Evolutionary conservation across 768 basidiomycete genomes (phyloP), one percentile per base, ranked within the genome.

Genomic region (Pisolithus marmoratus): DNA sequence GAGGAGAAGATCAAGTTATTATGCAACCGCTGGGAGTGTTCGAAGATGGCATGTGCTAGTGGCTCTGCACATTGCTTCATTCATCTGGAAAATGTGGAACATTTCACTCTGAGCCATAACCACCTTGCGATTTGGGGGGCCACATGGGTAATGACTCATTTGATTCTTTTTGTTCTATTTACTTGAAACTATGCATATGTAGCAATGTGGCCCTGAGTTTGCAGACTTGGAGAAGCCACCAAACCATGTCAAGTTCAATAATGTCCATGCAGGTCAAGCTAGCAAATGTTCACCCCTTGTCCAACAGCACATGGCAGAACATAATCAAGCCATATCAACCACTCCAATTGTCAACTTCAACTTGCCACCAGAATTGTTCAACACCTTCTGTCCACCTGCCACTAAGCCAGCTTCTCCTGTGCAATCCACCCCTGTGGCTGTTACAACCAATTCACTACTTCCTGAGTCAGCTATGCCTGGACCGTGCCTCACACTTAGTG

Each of bases 1-100:
- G n/a, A n/a, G n/a, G n/a, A 51, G 24, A 44, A 51, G 7, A 45
- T 51, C 31, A 45, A 51, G 43, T 20, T 36, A n/a, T 43, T 51
- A 12, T 11, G 22, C 3, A 51, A 46, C 31, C 14, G 12, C 15
- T 51, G 45, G 20, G 34, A 36, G 20, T 51, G 44, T 36, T 37
- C 29, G 8, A 51, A 51, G 36, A 20, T 19, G 12, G 50, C 29
- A 15, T 51, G 50, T 9, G 9, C 4, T 5, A 27, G 27, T 34
- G 15, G n/a, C 1, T 37, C 42, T 17, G 11, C 15, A 3, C 45
- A 51, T 14, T 51, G 50, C 31, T 51, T 45, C 42, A 45, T 51
- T 34, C 50, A 44, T 12, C 34, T 12, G 2, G 43, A 51, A 12
- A 31, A 22, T 19, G 19, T 12, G 3, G 31, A 46, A 4, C 50